These are phyloP conservation scores for Serendipita sp. DNA, from an alignment of 768 basidiomycete genomes.

Conservation along the genomic window DNA sequence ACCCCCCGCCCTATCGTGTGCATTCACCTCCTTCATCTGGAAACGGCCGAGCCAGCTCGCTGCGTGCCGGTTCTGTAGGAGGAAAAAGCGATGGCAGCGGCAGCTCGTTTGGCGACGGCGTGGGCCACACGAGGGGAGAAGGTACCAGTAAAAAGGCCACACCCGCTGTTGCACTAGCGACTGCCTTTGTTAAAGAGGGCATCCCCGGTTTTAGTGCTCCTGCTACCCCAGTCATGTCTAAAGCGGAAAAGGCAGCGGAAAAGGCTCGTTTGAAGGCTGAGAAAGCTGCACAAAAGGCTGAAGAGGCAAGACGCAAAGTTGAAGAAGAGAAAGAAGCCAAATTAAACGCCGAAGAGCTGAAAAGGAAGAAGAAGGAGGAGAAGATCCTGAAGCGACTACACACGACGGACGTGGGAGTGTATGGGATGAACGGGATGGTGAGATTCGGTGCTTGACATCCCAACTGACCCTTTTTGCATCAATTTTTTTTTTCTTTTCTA, in stretches of 20 bases:
- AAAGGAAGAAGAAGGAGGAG: slow-evolving; percentile 1
- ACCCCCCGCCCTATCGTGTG: slow-evolving; percentile 1
- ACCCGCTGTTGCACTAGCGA: slow-evolving; percentile 2
- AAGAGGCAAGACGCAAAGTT: not conserved
- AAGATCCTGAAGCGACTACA: slow-evolving; percentile 1
- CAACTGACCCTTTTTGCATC: not conserved
- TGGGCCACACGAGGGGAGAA: not conserved
- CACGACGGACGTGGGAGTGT: not conserved
- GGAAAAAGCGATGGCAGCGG: slow-evolving; percentile 1
- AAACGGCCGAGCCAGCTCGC: not conserved
- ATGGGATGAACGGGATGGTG: slow-evolving; percentile 6
- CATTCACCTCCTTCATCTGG: slow-evolving; percentile 2
- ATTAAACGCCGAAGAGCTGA: not conserved
- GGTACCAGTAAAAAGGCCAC: not conserved
- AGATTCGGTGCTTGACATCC: not conserved
- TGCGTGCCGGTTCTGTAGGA: not conserved
- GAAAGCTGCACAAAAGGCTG: slow-evolving; percentile 1
- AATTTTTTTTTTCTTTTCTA: no score
- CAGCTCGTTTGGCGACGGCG: not conserved
- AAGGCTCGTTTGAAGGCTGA: not conserved
- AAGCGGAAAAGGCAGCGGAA: not conserved
- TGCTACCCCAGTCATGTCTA: not conserved
- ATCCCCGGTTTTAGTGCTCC: not conserved
- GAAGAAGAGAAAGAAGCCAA: slow-evolving; percentile 4
- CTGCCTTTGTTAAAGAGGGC: not conserved